These are phyloP conservation scores for Cylindrodendrum hubeiense DNA, from an alignment of 2,329 filamentous ascomycete genomes.

Conservation along the genomic window DNA sequence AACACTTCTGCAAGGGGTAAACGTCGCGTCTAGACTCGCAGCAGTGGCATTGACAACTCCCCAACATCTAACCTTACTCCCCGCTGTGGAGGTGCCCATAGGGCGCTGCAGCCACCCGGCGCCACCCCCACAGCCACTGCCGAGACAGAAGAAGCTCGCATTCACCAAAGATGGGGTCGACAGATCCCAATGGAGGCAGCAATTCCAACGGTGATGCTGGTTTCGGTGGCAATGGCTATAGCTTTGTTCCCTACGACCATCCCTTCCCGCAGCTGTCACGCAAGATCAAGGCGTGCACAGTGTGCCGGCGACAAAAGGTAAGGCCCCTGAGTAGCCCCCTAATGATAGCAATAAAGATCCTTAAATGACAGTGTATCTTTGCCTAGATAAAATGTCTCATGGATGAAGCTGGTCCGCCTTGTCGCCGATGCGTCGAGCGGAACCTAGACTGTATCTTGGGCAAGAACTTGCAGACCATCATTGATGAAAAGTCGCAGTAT, in stretches of 20 bases:
- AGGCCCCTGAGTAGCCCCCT: background rate
- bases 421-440: constrained; percentile 50
- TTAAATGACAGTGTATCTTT: background rate
- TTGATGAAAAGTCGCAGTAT: constrained; percentile 52
- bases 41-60: background rate
- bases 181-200: constrained; percentile 2
- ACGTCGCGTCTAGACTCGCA: background rate
- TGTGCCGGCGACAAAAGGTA: constrained; percentile 18
- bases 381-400: constrained; percentile 54
- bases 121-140: background rate
- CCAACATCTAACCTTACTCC: background rate
- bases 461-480: constrained; percentile 54
- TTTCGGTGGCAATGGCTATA: constrained; percentile 10
- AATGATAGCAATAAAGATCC: background rate
- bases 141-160: background rate
- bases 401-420: constrained; percentile 51
- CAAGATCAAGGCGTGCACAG: constrained; percentile 19
- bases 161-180: background rate
- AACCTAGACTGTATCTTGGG: constrained; percentile 51
- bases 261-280: constrained; percentile 17
- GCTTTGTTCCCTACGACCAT: constrained; percentile 16
- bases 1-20: background rate
- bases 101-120: background rate
- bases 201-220: constrained; percentile 5
- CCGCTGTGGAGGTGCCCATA: background rate